These are phyloP conservation scores for Neonectria faginata DNA, from an alignment of 2,329 filamentous ascomycete species.

Conservation along the genomic window DNA sequence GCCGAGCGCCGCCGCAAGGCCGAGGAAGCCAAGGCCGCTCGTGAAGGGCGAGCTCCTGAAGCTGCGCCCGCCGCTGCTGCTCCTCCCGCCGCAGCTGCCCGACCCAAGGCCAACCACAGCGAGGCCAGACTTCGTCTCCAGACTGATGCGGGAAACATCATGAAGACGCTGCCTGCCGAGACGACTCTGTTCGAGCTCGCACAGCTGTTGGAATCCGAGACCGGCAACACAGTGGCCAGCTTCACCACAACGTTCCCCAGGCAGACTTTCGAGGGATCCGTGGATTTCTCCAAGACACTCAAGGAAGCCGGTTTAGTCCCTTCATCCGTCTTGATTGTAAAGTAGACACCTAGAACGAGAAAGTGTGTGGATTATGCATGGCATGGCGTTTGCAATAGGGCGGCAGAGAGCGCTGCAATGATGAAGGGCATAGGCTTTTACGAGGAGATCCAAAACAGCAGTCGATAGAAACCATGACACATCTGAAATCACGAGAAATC, in stretches of 20 bases:
- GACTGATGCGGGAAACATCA: slow-evolving; percentile 77
- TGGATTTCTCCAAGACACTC: slow-evolving; percentile 89
- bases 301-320: slow-evolving; percentile 93
- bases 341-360: slow-evolving; percentile 52
- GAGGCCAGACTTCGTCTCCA: slow-evolving; percentile 87
- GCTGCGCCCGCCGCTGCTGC: slow-evolving; percentile 59
- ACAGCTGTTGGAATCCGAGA: slow-evolving; percentile 77
- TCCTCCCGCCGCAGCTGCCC: slow-evolving; percentile 61
- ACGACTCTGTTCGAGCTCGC: slow-evolving; percentile 95
- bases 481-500: slow-evolving; percentile 31
- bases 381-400: slow-evolving; percentile 35
- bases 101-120: slow-evolving; percentile 77
- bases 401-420: slow-evolving; percentile 1
- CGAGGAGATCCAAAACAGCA: slow-evolving; percentile 5
- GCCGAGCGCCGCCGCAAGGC: slow-evolving; percentile 87
- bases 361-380: slow-evolving; percentile 31
- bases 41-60: slow-evolving; percentile 76
- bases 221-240: slow-evolving; percentile 75
- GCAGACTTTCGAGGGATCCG: slow-evolving; percentile 76
- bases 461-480: slow-evolving; percentile 1
- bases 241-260: slow-evolving; percentile 90
- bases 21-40: slow-evolving; percentile 84
- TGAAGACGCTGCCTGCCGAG: slow-evolving; percentile 89
- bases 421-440: slow-evolving; percentile 8
- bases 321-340: slow-evolving; percentile 87